These are phyloP conservation scores for Pythium aphanidermatum DNA, from an alignment of 352 stramenopile species.

Conservation along the genomic window DNA sequence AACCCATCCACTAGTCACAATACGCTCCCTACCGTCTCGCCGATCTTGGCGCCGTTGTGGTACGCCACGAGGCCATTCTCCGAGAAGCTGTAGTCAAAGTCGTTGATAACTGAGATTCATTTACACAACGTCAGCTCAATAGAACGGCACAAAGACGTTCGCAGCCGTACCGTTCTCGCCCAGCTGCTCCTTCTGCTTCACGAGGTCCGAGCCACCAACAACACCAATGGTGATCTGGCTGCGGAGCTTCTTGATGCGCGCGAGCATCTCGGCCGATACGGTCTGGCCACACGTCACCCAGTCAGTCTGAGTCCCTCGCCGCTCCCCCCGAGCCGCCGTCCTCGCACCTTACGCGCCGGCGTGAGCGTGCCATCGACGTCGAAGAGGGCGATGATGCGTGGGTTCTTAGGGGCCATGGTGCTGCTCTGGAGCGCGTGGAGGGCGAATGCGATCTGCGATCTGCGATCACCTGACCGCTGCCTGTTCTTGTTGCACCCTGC, in stretches of 20 bases:
- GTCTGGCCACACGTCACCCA: too few relatives aligned
- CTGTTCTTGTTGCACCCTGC: too few relatives aligned
- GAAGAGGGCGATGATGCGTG: constrained; percentile 96
- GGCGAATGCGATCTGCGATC: too few relatives aligned
- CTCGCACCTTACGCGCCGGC: constrained; percentile 80
- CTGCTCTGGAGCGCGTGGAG: too few relatives aligned
- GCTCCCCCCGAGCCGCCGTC: too few relatives aligned
- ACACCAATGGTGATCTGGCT: constrained; percentile 96
- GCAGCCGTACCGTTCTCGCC: constrained; percentile 80
- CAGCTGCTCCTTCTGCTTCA: constrained; percentile 99
- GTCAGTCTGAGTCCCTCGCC: too few relatives aligned
- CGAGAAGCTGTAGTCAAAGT: constrained; percentile 99
- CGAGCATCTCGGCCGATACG: constrained; percentile 90
- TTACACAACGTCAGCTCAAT: not conserved
- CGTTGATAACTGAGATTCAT: constrained; percentile 66
- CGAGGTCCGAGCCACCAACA: constrained; percentile 97
- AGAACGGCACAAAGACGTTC: too few relatives aligned
- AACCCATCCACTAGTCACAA: not conserved
- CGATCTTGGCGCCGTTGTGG: constrained; percentile 92
- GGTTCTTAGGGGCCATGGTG: constrained; percentile 56
- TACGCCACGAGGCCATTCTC: constrained; percentile 99
- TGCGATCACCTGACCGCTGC: too few relatives aligned
- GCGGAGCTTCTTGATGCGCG: constrained; percentile 92
- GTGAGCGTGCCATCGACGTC: constrained; percentile 99
- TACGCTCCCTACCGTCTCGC: constrained; percentile 55